phyloP scores from a whole-genome alignment of 2,329 filamentous ascomycete genomes.

The Tolypocladium guangdongense region DNA sequence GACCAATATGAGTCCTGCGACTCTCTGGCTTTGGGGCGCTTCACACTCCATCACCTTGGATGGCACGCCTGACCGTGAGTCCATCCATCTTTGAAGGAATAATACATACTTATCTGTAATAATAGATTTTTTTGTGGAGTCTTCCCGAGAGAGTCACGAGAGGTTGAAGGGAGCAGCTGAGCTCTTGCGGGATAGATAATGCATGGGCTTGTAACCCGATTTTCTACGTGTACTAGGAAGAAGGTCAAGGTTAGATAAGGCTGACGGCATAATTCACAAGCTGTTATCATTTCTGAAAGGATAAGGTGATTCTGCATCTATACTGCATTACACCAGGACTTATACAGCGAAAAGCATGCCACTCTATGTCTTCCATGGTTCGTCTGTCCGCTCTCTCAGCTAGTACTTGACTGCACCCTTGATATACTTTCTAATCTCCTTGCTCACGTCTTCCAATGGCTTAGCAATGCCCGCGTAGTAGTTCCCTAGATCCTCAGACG shows the following conservation, averaged over 20 bases:
- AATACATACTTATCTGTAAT: not conserved
- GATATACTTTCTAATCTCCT: not conserved
- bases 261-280: no score
- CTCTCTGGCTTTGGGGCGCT: slow-evolving; percentile 10
- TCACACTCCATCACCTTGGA: slow-evolving; percentile 9
- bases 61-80: slow-evolving; percentile 8
- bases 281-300: no score
- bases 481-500: not conserved
- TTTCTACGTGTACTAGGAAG: not conserved
- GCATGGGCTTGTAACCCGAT: not conserved
- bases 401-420: not conserved
- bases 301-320: no score
- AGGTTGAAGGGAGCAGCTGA: slow-evolving; percentile 5
- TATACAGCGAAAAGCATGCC: no score
- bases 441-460: not conserved
- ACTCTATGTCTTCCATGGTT: no score
- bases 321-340: no score
- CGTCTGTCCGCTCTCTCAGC: no score
- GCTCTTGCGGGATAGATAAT: slow-evolving; percentile 5
- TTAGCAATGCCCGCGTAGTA: not conserved
- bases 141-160: slow-evolving; percentile 3
- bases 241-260: no score
- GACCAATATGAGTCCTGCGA: slow-evolving; percentile 6
- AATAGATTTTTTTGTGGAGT: slow-evolving; percentile 4
- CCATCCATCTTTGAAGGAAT: not conserved